A percentile compares a stretch with the other conserved stretches of the same genome.
Evolutionary conservation across 495 filamentous ascomycete species (phyloP).

Genomic region (Lasiosphaeria miniovina): DNA sequence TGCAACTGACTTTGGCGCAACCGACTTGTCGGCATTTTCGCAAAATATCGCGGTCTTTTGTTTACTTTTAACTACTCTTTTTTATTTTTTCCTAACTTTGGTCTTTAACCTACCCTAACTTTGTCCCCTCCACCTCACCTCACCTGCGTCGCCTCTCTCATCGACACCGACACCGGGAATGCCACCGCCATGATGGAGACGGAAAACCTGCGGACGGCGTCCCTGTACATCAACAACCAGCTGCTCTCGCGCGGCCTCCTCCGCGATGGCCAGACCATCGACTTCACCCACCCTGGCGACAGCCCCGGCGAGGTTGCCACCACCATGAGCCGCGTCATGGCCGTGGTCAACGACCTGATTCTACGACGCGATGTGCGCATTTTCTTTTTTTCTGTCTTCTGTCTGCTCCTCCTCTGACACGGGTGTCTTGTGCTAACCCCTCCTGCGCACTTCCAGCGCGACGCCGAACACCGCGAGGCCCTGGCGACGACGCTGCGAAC

Average conservation of each 20-base stretch:
- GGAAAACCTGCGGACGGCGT: constrained; percentile 80
- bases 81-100: not conserved
- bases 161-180: not conserved
- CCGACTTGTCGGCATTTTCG: not conserved
- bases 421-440: constrained; percentile 6
- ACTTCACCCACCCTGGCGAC: constrained; percentile 75
- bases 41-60: not conserved
- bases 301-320: constrained; percentile 60
- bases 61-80: not conserved
- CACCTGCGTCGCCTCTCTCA: not conserved
- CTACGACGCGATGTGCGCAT: constrained; percentile 70
- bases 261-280: constrained; percentile 76
- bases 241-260: constrained; percentile 85
- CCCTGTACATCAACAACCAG: constrained; percentile 94
- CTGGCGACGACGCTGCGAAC: constrained; percentile 75
- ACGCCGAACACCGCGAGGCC: constrained; percentile 78
- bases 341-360: constrained; percentile 88
- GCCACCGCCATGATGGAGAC: constrained; percentile 61
- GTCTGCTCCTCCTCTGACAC: not conserved
- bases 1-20: too few species aligned
- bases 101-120: not conserved
- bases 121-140: not conserved
- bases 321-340: constrained; percentile 84
- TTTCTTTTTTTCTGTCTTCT: not conserved
- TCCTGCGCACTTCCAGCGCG: constrained; percentile 55